Conservation (phyloP, 2,329 filamentous ascomycete species). For the Claviceps fusiformis region DNA sequence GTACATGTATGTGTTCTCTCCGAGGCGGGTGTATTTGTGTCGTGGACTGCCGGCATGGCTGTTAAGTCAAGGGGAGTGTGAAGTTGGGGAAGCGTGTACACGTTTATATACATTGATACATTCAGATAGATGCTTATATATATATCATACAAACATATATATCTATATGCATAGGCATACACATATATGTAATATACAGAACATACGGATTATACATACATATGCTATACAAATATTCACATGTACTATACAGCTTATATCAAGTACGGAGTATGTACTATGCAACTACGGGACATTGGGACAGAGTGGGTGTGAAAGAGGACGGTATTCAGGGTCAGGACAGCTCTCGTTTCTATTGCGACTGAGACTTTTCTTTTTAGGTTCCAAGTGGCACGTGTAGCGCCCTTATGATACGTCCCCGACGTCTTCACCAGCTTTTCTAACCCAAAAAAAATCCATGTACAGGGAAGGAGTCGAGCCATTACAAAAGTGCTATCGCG, state of each 20-base stretch:
- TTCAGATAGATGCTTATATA: no score
- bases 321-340: background rate
- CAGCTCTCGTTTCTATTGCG: background rate
- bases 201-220: background rate
- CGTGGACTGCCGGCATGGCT: no score
- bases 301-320: background rate
- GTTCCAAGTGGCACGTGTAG: background rate
- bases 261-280: background rate
- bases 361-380: no score
- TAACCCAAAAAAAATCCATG: background rate
- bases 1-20: background rate
- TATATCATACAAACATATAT: no score
- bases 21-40: no score
- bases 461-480: background rate
- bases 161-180: no score
- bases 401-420: background rate
- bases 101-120: no score
- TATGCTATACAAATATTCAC: background rate
- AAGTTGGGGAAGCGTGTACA: no score
- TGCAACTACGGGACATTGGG: no score
- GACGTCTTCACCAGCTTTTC: background rate
- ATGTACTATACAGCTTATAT: background rate
- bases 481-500: background rate
- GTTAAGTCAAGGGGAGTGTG: no score
- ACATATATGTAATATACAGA: no score